Conservation (phyloP, 73 alveolate species). For the Paramecium sexaurelia region DNA sequence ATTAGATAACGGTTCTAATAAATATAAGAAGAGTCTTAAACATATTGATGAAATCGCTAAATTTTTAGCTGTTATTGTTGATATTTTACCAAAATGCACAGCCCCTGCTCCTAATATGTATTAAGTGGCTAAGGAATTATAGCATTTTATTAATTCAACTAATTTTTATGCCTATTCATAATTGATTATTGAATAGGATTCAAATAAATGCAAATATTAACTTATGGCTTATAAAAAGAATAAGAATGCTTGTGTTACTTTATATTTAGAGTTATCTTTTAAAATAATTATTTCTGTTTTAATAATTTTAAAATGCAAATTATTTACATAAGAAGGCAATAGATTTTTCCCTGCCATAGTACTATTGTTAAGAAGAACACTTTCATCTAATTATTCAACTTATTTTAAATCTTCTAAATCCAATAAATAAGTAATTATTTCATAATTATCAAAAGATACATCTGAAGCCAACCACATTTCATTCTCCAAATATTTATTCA, state of each 20-base stretch:
- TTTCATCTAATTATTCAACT: slow-evolving; percentile 40
- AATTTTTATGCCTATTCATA: background rate
- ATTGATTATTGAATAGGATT: background rate
- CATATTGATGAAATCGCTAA: slow-evolving; percentile 53
- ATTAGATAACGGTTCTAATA: slow-evolving; percentile 8
- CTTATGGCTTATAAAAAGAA: slow-evolving; percentile 6
- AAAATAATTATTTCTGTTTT: slow-evolving; percentile 32
- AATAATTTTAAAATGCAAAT: background rate
- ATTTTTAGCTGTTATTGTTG: slow-evolving; percentile 43
- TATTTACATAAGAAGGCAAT: background rate
- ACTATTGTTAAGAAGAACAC: slow-evolving; percentile 12
- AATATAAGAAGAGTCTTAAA: background rate
- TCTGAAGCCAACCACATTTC: slow-evolving; percentile 40
- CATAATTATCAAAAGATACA: slow-evolving; percentile 24
- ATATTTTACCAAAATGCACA: slow-evolving; percentile 13
- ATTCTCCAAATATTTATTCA: slow-evolving; percentile 35
- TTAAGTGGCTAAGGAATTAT: background rate
- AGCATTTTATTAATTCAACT: background rate
- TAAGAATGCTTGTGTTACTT: slow-evolving; percentile 50
- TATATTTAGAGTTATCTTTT: slow-evolving; percentile 1
- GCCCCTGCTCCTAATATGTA: slow-evolving; percentile 49
- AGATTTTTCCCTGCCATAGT: background rate
- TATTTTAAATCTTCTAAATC: background rate
- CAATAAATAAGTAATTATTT: background rate
- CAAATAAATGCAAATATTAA: slow-evolving; percentile 7